phyloP scores from a whole-genome alignment of 208 protist genomes.

The Trypanosoma melophagium region DNA sequence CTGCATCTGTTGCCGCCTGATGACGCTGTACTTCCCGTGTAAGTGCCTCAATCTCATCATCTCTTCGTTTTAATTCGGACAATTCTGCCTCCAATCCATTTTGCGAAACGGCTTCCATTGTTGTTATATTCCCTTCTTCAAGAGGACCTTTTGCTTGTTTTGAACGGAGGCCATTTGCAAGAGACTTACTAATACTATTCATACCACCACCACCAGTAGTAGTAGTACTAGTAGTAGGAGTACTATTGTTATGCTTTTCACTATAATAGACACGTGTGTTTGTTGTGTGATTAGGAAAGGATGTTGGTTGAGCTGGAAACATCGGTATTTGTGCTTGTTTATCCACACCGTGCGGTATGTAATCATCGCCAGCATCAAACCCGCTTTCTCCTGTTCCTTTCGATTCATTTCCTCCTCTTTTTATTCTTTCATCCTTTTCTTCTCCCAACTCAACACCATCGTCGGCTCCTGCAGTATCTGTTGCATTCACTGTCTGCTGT shows the following conservation, averaged over 20 bases:
- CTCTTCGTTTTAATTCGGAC: constrained; percentile 5
- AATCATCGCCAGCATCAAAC: neutral
- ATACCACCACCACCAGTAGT: no score
- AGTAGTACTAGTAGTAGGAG: no score
- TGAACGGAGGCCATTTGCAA: no score
- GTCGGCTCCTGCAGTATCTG: constrained; percentile 20
- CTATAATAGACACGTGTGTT: neutral
- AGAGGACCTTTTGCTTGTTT: no score
- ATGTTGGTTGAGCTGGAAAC: constrained; percentile 8
- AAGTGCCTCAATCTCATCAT: constrained; percentile 29
- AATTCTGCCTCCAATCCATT: constrained; percentile 10
- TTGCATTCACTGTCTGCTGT: constrained; percentile 24
- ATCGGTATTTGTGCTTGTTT: neutral
- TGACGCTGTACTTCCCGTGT: constrained; percentile 24
- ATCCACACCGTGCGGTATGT: neutral
- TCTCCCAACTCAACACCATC: no score
- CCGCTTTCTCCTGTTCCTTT: neutral
- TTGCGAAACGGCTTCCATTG: neutral
- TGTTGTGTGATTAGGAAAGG: neutral
- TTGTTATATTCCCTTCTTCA: neutral
- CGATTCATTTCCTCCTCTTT: neutral
- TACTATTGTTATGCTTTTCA: neutral
- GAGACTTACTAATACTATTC: neutral
- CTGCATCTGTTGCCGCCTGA: constrained; percentile 30
- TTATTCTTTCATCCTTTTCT: neutral